phyloP scores from a whole-genome alignment of 2,329 filamentous ascomycete genomes.

The Cladophialophora immunda region DNA sequence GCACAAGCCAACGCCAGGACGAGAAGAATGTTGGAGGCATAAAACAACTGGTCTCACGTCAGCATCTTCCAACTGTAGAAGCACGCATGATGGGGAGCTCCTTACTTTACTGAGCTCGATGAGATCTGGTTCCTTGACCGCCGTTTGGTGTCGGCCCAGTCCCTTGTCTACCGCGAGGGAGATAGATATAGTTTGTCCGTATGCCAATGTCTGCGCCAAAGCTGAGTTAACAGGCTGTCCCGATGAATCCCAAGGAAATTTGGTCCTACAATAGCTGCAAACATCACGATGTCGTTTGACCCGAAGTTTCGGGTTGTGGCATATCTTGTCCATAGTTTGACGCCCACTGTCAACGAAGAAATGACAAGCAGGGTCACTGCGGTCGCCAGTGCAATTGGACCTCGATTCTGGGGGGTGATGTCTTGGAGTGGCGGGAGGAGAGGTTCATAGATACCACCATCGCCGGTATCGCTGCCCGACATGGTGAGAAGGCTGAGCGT shows the following conservation, averaged over 20 bases:
- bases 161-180: constrained; percentile 37
- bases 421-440: constrained; percentile 20
- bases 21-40: constrained; percentile 40
- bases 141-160: constrained; percentile 34
- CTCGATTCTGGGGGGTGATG: constrained; percentile 20
- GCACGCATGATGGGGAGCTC: not conserved
- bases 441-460: constrained; percentile 12
- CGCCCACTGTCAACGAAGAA: constrained; percentile 25
- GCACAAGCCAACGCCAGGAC: constrained; percentile 35
- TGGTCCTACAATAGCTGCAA: constrained; percentile 21
- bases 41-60: constrained; percentile 35
- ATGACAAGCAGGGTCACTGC: constrained; percentile 26
- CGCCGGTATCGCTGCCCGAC: constrained; percentile 7
- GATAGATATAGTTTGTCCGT: constrained; percentile 36
- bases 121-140: constrained; percentile 34
- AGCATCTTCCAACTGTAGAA: constrained; percentile 9
- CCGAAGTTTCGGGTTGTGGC: constrained; percentile 24
- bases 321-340: constrained; percentile 32
- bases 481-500: constrained; percentile 10
- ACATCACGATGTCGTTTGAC: constrained; percentile 23
- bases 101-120: constrained; percentile 38
- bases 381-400: constrained; percentile 19
- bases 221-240: not conserved
- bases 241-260: too few species aligned
- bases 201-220: constrained; percentile 22